These are phyloP conservation scores for Skeletonema grethae DNA, from an alignment of 108 stramenopile genomes.

Conservation along the genomic window DNA sequence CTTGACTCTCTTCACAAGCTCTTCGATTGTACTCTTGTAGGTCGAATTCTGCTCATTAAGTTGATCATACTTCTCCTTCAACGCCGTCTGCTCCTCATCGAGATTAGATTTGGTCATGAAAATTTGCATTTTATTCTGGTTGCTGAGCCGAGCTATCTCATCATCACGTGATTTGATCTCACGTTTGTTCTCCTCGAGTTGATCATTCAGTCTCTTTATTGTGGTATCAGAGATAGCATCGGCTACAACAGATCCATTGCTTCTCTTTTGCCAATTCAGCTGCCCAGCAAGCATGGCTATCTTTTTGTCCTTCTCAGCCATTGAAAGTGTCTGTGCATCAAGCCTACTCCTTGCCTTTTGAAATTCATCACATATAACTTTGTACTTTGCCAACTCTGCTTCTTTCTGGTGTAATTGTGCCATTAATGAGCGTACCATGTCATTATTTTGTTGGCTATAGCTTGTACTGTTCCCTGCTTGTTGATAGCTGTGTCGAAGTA, in stretches of 20 bases:
- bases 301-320: constrained; percentile 19
- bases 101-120: not conserved
- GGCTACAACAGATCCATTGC: not conserved
- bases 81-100: constrained; percentile 14
- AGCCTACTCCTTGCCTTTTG: constrained; percentile 12
- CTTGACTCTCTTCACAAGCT: constrained; percentile 29
- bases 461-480: not conserved
- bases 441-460: not conserved
- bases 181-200: constrained; percentile 9
- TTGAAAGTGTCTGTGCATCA: constrained; percentile 1
- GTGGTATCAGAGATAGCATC: constrained; percentile 7
- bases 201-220: constrained; percentile 21
- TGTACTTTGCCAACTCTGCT: constrained; percentile 22
- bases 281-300: constrained; percentile 20
- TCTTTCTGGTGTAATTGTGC: constrained; percentile 37
- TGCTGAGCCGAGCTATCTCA: constrained; percentile 19
- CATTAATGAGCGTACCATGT: constrained; percentile 37
- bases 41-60: not conserved
- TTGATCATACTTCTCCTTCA: constrained; percentile 5
- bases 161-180: constrained; percentile 29
- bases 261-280: not conserved
- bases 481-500: not conserved
- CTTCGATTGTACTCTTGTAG: constrained; percentile 12
- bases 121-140: not conserved
- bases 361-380: constrained; percentile 7